Evolutionary conservation across 2,329 filamentous ascomycete species (phyloP), one percentile per base, ranked within the genome.

Genomic region (Orbilia brochopaga): DNA sequence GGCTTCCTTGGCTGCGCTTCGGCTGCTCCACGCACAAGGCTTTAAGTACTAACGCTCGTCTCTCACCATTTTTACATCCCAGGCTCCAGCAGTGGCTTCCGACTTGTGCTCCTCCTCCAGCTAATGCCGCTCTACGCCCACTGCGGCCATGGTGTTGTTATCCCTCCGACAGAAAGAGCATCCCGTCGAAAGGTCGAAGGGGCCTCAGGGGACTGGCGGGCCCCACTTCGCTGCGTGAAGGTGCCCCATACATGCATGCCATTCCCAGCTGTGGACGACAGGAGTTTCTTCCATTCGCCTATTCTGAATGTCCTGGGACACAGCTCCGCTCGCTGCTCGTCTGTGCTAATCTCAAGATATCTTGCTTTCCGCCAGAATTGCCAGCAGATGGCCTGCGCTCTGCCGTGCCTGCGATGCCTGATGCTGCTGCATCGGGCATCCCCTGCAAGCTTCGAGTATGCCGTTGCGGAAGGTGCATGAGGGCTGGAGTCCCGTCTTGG

Each of bases 261-360:
- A 51, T 58, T 55, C 62, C 54, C 54, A 23, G 64, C 42, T 53
- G 59, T 62, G 46, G 21, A 48, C 51, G 59, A 55, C 59, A 63
- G 37, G 59, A 70, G 58, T 70, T 70, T 70, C 66, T 70, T 40
- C 35, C 44, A 15, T 55, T 70, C 66, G 66, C 66, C 66, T 70
- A 51, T 52, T 59, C 63, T 63, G 48, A 53, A 70, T 70, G 53
- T 59, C 32, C 58, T 64, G 66, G 66, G 66, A 69, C 53, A 62
- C 40, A 19, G 50, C 51, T 58, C 42, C 46, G 42, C 44, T 58
- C 8, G 44, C 19, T 61, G 42, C 54, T 21, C 57, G 23, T 54
- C 46, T 44, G 35, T 21, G 46, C 46, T 35, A 40, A 46, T 54
- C 19, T 44, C n/a, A 48, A 32, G 27, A 32, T 32, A 19, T 30